Evolutionary conservation across 2,329 filamentous ascomycete species (phyloP).

Genomic region (Polychaeton citri): DNA sequence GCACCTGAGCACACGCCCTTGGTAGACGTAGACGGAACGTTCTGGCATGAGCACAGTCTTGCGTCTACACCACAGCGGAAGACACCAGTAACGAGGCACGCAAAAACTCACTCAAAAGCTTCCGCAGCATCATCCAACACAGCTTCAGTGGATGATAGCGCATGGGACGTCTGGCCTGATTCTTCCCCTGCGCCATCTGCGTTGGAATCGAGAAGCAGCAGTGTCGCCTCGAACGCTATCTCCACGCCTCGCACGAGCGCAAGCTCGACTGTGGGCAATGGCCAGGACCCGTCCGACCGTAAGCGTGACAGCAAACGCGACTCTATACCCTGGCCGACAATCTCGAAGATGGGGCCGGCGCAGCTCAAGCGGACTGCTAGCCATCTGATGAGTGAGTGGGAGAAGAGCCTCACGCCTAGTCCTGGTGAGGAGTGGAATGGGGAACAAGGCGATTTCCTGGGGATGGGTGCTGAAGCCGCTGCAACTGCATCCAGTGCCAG

Average conservation of each 20-base stretch:
- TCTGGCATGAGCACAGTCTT: slow-evolving; percentile 17
- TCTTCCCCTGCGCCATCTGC: neutral
- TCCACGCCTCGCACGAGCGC: slow-evolving; percentile 7
- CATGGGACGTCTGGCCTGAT: neutral
- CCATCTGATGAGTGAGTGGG: slow-evolving; percentile 82
- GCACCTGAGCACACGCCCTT: slow-evolving; percentile 1
- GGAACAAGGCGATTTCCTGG: slow-evolving; percentile 13
- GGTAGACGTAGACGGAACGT: slow-evolving; percentile 5
- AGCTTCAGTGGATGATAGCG: slow-evolving; percentile 8
- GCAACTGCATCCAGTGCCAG: slow-evolving; percentile 2
- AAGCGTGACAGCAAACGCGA: slow-evolving; percentile 7
- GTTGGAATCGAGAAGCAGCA: neutral
- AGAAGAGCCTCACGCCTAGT: slow-evolving; percentile 51
- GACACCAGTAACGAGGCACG: slow-evolving; percentile 7
- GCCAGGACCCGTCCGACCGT: neutral
- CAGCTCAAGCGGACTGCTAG: slow-evolving; percentile 74
- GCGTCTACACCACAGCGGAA: slow-evolving; percentile 3
- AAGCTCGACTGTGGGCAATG: neutral
- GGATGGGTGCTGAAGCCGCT: slow-evolving; percentile 12
- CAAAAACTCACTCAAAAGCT: slow-evolving; percentile 11
- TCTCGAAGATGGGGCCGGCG: slow-evolving; percentile 59
- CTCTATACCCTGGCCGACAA: slow-evolving; percentile 50
- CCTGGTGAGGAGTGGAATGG: slow-evolving; percentile 13
- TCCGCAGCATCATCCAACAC: slow-evolving; percentile 6
- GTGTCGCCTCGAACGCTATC: neutral